Base-by-base conservation (phyloP, 768 basidiomycete species). In the Trametes cingulata region DNA sequence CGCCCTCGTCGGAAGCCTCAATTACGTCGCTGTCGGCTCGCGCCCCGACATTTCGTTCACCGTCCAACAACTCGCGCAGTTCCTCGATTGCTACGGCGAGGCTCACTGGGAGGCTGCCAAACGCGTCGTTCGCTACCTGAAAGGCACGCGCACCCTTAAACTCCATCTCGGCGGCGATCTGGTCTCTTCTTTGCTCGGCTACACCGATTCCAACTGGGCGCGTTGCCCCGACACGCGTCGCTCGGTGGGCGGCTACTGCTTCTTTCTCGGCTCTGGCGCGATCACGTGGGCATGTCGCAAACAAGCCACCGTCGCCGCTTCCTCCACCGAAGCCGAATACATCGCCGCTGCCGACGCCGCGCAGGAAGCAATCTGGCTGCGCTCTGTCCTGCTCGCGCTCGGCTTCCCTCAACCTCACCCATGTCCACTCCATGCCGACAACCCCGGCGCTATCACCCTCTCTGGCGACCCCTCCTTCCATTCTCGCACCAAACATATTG, bases 301-400 rank as follows among this genome's bases (percentile, higher is more conserved):
- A 41, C 73, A 74, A 53, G 35, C 59, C 12, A 42, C 41, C 14
- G 64, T 69, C 12, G 65, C 71, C 12, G 61, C 69, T 1, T 75
- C 74, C 3, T 71, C 70, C 2, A 65, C 66, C 10, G 77, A 81
- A 65, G 76, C 80, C 1, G 79, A 82, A 64, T 80, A 82, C 64
- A 75, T 80, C 42, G 77, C 79, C 4, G 65, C 71, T 0, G 65
- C 68, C 15, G 67, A 77, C 33, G 68, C 75, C 1, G 52, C 58
- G 14, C 47, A 63, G 22, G 64, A 75, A 52, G 64, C 61, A 0
- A n/a, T 75, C 2, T 76, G 72, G 72, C 53, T 74, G 0, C 50
- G 67, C 0, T 6, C 42, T 3, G 46, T 73, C 1, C 41, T 71
- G 5, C 2, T 17, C 3, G 71, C 61, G 19, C 57, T 77, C 20